Evolutionary conservation across 345 rosid genomes (phyloP).

Genomic region (Camelina sativa): DNA sequence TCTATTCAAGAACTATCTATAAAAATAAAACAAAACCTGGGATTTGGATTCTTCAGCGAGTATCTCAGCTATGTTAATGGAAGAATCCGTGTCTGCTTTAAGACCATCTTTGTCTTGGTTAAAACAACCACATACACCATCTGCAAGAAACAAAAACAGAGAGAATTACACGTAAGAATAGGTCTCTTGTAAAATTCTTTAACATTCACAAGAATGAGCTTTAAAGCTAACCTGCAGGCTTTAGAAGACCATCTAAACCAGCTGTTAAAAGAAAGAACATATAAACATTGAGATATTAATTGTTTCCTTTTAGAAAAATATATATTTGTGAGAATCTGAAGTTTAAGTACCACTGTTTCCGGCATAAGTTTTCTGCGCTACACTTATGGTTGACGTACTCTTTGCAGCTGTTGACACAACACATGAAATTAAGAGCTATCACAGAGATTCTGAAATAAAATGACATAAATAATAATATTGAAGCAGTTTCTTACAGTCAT

Average conservation of each 20-base stretch:
- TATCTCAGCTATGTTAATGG: slow-evolving; percentile 38
- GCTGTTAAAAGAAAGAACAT: slow-evolving; percentile 22
- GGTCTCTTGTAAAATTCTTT: slow-evolving; percentile 1
- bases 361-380: slow-evolving; percentile 12
- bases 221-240: slow-evolving; percentile 41
- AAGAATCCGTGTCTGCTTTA: slow-evolving; percentile 32
- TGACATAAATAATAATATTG: background rate
- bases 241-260: slow-evolving; percentile 28
- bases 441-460: background rate
- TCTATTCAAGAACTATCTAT: background rate
- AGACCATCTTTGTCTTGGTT: slow-evolving; percentile 39
- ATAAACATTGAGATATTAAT: slow-evolving; percentile 13
- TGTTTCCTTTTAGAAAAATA: background rate
- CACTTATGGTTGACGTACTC: slow-evolving; percentile 13
- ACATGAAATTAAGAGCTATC: slow-evolving; percentile 17
- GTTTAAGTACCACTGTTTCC: slow-evolving; percentile 28
- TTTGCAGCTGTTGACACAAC: slow-evolving; percentile 26
- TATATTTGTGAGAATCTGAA: slow-evolving; percentile 1
- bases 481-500: slow-evolving; percentile 25
- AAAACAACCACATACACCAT: slow-evolving; percentile 44
- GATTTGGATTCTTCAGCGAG: slow-evolving; percentile 31
- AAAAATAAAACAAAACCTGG: slow-evolving; percentile 27
- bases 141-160: slow-evolving; percentile 35
- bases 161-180: slow-evolving; percentile 8
- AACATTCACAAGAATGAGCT: slow-evolving; percentile 9